Conservation (phyloP, 345 rosid species). For the Schrenkiella parvula region DNA sequence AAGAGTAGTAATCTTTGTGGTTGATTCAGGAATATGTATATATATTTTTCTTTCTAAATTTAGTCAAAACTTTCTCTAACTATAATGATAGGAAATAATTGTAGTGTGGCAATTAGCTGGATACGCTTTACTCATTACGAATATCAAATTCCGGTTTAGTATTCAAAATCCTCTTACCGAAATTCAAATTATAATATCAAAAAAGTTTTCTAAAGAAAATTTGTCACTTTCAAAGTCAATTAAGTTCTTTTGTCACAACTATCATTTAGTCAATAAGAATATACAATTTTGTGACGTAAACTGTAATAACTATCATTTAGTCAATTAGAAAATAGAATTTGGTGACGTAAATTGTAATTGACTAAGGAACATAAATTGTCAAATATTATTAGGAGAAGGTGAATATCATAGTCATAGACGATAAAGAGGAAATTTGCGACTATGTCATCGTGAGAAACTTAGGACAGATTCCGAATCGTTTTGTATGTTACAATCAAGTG, state of each 20-base stretch:
- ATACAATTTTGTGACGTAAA: not conserved
- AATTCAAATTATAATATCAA: not conserved
- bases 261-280: not conserved
- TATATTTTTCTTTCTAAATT: constrained; percentile 12
- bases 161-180: not conserved
- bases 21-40: not conserved
- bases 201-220: not conserved
- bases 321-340: not conserved
- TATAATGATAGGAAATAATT: not conserved
- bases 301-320: not conserved
- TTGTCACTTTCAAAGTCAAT: not conserved
- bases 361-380: not conserved
- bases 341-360: not conserved
- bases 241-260: no score
- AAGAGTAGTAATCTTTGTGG: not conserved
- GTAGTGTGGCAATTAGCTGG: not conserved
- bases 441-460: not conserved
- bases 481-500: not conserved
- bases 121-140: no score
- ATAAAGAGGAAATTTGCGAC: not conserved
- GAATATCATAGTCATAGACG: no score
- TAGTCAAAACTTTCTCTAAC: not conserved
- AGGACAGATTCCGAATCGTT: not conserved
- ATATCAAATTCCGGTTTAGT: no score
- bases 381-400: no score